Base-by-base conservation (phyloP, 345 rosid species). In the Populus davidiana region DNA sequence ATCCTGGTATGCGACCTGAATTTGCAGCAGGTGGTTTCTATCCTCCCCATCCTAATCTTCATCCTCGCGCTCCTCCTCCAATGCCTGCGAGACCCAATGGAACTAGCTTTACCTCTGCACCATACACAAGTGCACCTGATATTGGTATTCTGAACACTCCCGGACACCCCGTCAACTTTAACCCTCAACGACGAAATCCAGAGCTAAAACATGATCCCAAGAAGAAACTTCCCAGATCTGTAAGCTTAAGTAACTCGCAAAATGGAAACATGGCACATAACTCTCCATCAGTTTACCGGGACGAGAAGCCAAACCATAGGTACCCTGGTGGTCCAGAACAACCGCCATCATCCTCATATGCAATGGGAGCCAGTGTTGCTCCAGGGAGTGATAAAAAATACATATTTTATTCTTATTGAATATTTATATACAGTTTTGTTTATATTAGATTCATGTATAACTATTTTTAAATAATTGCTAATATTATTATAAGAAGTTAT, bases 51-150 rank as follows among this genome's bases (percentile, higher is more conserved):
- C 81, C 82, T 35, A 18, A 39, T 75, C 23, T 29, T 67, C 77
- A 78, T 4, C 39, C 21, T 11, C 35, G 41, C 16, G 20, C 59
- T 35, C 64, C 74, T 59, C 64, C 69, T 41, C 47, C 31, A 75
- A 49, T 77, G 69, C 78, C 83, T 70, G 70, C 23, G 18, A 63
- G 79, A 77, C 80, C 85, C 47, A 78, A 77, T 75, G 77, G 77
- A 25, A 65, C 70, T 54, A 44, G 69, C 63, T 35, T 21, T 50
- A 63, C 71, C n/a, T 36, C 82, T 33, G 39, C 70, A 35, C 72
- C 79, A 16, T 23, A 67, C 67, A 62, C 74, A 66, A 79, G 76
- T 68, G 74, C 52, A 29, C 86, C 83, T 50, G 82, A 83, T 69
- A 78, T 83, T 54, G 76, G 82, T 41, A 80, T 65, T 61, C 72